A percentile compares a stretch with the other conserved stretches of the same genome.
phyloP scores from a whole-genome alignment of 2,329 filamentous ascomycete species.

The Waltergamsia citrina region DNA sequence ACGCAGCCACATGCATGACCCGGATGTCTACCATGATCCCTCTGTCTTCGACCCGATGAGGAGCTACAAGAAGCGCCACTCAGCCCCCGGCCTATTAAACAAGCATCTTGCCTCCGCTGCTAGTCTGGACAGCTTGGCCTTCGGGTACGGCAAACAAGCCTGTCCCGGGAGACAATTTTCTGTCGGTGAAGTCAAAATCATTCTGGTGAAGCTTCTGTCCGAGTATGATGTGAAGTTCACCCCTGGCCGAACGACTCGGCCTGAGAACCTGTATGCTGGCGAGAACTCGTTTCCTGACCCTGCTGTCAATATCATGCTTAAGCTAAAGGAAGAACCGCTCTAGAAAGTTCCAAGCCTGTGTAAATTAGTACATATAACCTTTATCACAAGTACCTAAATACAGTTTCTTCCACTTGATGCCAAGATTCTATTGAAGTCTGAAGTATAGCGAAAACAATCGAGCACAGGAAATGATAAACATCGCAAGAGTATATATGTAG shows the following conservation, averaged over 20 bases:
- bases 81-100: too few species aligned
- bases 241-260: neutral
- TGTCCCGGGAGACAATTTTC: slow-evolving; percentile 29
- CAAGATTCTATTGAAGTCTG: too few species aligned
- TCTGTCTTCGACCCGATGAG: slow-evolving; percentile 8
- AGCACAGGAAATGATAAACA: too few species aligned
- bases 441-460: too few species aligned
- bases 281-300: neutral
- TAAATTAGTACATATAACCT: too few species aligned
- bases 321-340: too few species aligned
- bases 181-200: slow-evolving; percentile 32
- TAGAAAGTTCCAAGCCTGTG: too few species aligned
- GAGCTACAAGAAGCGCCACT: slow-evolving; percentile 7
- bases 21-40: slow-evolving; percentile 5
- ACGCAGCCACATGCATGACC: slow-evolving; percentile 6
- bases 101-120: too few species aligned
- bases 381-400: too few species aligned
- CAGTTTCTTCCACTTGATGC: too few species aligned
- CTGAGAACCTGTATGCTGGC: neutral
- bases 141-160: slow-evolving; percentile 1
- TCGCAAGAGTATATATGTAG: too few species aligned
- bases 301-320: neutral
- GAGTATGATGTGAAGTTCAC: slow-evolving; percentile 21
- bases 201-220: slow-evolving; percentile 28
- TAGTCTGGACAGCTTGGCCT: too few species aligned